A percentile compares a stretch with the other conserved stretches of the same genome.
These are phyloP conservation scores for Globisporangium irregulare DNA, from an alignment of 352 stramenopile genomes.

Conservation along the genomic window DNA sequence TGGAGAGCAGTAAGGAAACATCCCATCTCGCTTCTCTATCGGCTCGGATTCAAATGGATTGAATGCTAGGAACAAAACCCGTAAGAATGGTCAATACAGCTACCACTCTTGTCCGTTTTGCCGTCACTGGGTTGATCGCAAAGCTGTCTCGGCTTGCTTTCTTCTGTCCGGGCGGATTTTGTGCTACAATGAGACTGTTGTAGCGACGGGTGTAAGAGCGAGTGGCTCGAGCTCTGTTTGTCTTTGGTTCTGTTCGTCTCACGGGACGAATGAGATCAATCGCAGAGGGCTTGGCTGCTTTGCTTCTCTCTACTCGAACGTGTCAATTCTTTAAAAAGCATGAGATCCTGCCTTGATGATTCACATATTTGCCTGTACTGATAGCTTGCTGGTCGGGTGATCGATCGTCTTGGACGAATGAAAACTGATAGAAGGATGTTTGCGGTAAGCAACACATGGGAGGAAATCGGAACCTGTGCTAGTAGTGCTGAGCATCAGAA, in stretches of 20 bases:
- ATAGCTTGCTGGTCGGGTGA: neutral
- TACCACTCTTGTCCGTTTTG: slow-evolving; percentile 35
- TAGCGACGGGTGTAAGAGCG: slow-evolving; percentile 14
- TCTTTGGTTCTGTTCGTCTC: neutral
- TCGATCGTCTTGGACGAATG: neutral
- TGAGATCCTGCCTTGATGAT: slow-evolving; percentile 37
- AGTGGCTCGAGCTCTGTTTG: neutral
- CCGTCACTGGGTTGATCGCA: slow-evolving; percentile 90
- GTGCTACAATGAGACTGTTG: slow-evolving; percentile 36
- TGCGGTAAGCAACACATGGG: neutral
- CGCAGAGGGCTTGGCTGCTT: neutral
- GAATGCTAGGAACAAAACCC: slow-evolving; percentile 21
- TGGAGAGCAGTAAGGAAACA: neutral
- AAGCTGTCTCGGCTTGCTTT: slow-evolving; percentile 49
- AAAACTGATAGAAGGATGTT: too few relatives aligned
- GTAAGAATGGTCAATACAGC: slow-evolving; percentile 19
- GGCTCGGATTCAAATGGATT: slow-evolving; percentile 24
- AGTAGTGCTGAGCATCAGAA: neutral
- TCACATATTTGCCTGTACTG: neutral
- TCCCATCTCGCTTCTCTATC: neutral
- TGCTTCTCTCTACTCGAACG: neutral
- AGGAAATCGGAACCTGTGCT: neutral
- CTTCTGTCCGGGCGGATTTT: slow-evolving; percentile 92
- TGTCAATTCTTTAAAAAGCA: slow-evolving; percentile 25
- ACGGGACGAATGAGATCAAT: neutral